These are phyloP conservation scores for Sphenostylis stenocarpa DNA, from an alignment of 306 rosid genomes.

Conservation along the genomic window DNA sequence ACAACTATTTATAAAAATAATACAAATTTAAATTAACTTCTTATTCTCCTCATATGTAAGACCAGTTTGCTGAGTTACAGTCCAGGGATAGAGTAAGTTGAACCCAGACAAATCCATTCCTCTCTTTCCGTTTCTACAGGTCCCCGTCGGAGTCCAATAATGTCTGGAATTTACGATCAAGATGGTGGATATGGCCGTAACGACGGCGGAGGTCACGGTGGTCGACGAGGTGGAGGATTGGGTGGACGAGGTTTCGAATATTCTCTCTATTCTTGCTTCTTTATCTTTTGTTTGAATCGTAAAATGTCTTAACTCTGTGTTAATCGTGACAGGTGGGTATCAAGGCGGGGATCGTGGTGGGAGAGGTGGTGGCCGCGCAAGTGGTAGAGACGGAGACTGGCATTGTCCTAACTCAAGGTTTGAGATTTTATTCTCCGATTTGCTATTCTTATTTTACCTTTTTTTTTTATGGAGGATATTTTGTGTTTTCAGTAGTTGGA, in stretches of 20 bases:
- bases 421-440: neutral
- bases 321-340: constrained; percentile 55
- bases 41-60: neutral
- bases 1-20: neutral
- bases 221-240: constrained; percentile 52
- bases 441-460: neutral
- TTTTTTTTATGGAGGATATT: neutral
- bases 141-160: constrained; percentile 35
- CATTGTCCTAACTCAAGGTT: constrained; percentile 87
- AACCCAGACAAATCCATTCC: neutral
- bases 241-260: constrained; percentile 73
- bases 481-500: neutral
- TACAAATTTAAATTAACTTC: neutral
- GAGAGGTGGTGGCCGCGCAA: constrained; percentile 63
- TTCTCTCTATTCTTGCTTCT: constrained; percentile 12
- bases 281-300: neutral
- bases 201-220: constrained; percentile 38
- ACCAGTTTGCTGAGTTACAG: neutral
- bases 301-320: neutral
- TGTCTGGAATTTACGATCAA: constrained; percentile 92
- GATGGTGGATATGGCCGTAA: constrained; percentile 39
- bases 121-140: neutral
- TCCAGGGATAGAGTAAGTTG: neutral
- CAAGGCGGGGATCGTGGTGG: constrained; percentile 91
- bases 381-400: constrained; percentile 99